phyloP scores from a whole-genome alignment of 768 basidiomycete species.

The Baorangia bicolor region DNA sequence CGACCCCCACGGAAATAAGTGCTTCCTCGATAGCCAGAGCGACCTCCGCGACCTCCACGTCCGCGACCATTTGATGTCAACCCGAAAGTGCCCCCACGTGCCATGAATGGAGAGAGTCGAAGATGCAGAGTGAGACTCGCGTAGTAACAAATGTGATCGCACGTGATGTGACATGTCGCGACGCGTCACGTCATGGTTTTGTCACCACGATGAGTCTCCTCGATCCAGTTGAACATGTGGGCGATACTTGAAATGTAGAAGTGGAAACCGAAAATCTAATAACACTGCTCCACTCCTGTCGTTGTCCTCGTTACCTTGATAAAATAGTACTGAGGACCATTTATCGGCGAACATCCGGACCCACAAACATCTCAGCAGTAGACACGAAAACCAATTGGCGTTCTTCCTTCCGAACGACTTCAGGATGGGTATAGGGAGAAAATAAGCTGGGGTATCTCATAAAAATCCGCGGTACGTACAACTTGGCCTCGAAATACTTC shows the following conservation, averaged over 20 bases:
- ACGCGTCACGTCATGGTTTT: slow-evolving; percentile 15
- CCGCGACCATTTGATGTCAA: slow-evolving; percentile 46
- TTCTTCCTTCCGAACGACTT: background rate
- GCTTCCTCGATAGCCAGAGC: slow-evolving; percentile 32
- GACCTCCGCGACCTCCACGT: slow-evolving; percentile 42
- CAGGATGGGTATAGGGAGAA: slow-evolving; percentile 4
- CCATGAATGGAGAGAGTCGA: slow-evolving; percentile 25
- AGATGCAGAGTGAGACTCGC: slow-evolving; percentile 1
- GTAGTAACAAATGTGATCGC: slow-evolving; percentile 2
- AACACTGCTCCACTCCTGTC: background rate
- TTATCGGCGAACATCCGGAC: background rate
- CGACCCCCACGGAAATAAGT: slow-evolving; percentile 48
- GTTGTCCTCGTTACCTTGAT: background rate
- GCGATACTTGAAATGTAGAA: background rate
- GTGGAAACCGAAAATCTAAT: background rate
- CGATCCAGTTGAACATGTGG: background rate
- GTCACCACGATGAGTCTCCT: slow-evolving; percentile 6
- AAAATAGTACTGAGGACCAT: background rate
- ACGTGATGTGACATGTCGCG: slow-evolving; percentile 31
- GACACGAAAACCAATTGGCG: background rate
- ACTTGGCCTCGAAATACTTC: background rate
- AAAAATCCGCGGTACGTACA: slow-evolving; percentile 19
- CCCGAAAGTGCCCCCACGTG: slow-evolving; percentile 55
- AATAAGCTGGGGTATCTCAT: slow-evolving; percentile 27
- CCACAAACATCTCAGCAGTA: background rate